phyloP scores from a whole-genome alignment of 2,329 filamentous ascomycete genomes.

The Lecanicillium sp. region DNA sequence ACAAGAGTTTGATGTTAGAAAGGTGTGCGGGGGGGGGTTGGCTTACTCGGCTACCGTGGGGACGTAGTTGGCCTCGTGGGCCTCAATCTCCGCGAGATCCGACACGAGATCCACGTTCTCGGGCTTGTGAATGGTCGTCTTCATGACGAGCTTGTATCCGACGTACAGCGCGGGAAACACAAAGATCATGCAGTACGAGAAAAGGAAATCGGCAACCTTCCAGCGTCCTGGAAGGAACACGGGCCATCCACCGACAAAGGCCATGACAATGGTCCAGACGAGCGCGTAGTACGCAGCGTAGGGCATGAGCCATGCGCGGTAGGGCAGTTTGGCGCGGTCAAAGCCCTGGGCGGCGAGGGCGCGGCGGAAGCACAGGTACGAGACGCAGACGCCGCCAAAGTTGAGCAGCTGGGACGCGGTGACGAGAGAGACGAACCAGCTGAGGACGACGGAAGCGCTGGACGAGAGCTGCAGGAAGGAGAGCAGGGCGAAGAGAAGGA shows the following conservation, averaged over 20 bases:
- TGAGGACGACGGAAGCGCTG: conserved; percentile 59
- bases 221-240: conserved; percentile 67
- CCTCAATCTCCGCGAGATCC: conserved; percentile 60
- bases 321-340: conserved; percentile 61
- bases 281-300: conserved; percentile 65
- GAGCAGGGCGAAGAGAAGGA: conserved; percentile 62
- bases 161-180: conserved; percentile 64
- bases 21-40: too few species aligned
- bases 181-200: conserved; percentile 70
- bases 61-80: conserved; percentile 58
- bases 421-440: conserved; percentile 63
- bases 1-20: background rate
- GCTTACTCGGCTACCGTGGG: conserved; percentile 46
- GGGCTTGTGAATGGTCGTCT: conserved; percentile 50
- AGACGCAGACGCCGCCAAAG: conserved; percentile 62
- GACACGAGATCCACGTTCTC: conserved; percentile 57
- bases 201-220: conserved; percentile 65
- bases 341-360: conserved; percentile 65
- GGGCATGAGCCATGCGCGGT: conserved; percentile 63
- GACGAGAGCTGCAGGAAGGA: conserved; percentile 68
- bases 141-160: conserved; percentile 65
- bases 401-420: conserved; percentile 72
- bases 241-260: conserved; percentile 67
- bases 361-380: conserved; percentile 66
- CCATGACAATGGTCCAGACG: conserved; percentile 60